Evolutionary conservation across 2,329 filamentous ascomycete species (phyloP), one percentile per base, ranked within the genome.

Genomic region (Monosporascus cannonballus): DNA sequence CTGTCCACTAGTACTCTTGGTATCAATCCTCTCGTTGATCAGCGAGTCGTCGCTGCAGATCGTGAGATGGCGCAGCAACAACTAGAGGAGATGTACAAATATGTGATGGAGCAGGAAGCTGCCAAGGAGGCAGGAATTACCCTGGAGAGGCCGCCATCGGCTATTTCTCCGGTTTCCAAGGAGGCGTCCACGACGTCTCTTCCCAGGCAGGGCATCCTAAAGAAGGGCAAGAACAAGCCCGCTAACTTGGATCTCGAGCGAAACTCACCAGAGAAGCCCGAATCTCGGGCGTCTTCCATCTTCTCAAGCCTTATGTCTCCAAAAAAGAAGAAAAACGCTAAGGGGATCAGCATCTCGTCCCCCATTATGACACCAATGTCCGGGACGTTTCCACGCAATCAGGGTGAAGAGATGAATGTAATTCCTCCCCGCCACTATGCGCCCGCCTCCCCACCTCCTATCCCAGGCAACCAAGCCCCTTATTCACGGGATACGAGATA

Each of bases 31-130:
- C 84, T 83, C 22, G 89, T 96, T 54, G 90, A 96, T 68, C 84
- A 87, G 54, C 79, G 79, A 54, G 80, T 96, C 17, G 80, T 96
- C 24, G 81, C 86, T 54, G 80, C 82, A 55, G 89, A 96, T 70
- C 83, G 81, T 67, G 78, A 80, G 64, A 86, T 86, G 74, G 85
- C 89, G 57, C 85, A 94, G 69, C 78, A 86, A 59, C 89, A 96
- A 68, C 84, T 96, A 70, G 91, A 96, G 69, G 84, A 89, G 62
- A 84, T 97, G 68, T 97, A 96, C 72, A 90, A 86, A 56, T 87
- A 91, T 60, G 92, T 96, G 58, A 87, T 96, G 85, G 90, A 91
- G 69, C 89, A 96, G 62, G 92, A 96, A 64, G 82, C 80, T 53
- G 82, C 82, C 49, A 86, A 85, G 67, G 74, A 78, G 58, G 76